phyloP scores from a whole-genome alignment of 108 stramenopile genomes.

The Aurantiochytrium sp. region DNA sequence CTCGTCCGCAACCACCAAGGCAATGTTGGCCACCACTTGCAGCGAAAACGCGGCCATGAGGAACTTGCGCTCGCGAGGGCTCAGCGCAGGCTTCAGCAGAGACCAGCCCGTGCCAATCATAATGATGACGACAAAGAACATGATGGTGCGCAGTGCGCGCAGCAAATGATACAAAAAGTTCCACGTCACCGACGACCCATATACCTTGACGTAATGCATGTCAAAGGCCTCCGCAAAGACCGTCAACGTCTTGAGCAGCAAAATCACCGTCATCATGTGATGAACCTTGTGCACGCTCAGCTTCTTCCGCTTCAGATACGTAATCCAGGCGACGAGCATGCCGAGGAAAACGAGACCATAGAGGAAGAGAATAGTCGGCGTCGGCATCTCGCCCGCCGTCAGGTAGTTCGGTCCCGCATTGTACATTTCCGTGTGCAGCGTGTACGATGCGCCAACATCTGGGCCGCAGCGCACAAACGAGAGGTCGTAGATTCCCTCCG shows the following conservation, averaged over 20 bases:
- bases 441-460: constrained; percentile 52
- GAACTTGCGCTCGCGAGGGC: constrained; percentile 71
- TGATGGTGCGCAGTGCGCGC: constrained; percentile 65
- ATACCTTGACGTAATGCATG: constrained; percentile 76
- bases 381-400: constrained; percentile 75
- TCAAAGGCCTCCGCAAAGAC: constrained; percentile 75
- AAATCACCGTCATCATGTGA: constrained; percentile 75
- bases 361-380: constrained; percentile 72
- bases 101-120: constrained; percentile 91
- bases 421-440: constrained; percentile 68
- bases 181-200: constrained; percentile 81
- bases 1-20: constrained; percentile 77
- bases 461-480: constrained; percentile 63
- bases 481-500: constrained; percentile 78
- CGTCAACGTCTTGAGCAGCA: constrained; percentile 70
- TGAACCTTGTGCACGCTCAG: constrained; percentile 76
- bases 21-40: constrained; percentile 88
- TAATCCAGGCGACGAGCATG: constrained; percentile 60
- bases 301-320: constrained; percentile 55
- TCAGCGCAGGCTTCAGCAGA: constrained; percentile 85
- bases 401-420: constrained; percentile 81
- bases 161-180: constrained; percentile 69
- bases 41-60: constrained; percentile 70
- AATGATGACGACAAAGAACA: constrained; percentile 84
- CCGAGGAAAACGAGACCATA: constrained; percentile 65